Base-by-base conservation (phyloP, 306 rosid genomes). In the Lagenaria siceraria region DNA sequence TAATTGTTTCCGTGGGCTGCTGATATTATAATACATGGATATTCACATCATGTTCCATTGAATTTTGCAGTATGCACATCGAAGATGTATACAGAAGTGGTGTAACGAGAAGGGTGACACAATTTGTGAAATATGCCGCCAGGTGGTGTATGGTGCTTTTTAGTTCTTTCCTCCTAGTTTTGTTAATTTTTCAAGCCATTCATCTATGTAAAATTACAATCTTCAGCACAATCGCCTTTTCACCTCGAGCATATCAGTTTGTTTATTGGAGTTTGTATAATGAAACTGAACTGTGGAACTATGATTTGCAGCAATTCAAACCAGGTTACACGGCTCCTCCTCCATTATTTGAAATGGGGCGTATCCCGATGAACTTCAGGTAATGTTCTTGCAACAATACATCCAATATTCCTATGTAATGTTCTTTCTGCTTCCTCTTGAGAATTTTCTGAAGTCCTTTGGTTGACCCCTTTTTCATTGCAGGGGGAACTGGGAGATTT, bases 401-500 rank as follows among this genome's bases (percentile, higher is more conserved):
- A 24, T 71, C 24, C 1, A 1, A 46, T 17, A 8, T 51, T 71
- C 24, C 1, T 0, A 46, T 17, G 17, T 51, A 12, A 51, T 49
- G 42, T 49, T 72, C 6, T 4, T 33, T 49, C 40, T 10, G 25
- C 40, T 48, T 72, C 15, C 27, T 27, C 59, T 48, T 27, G 59
- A 72, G 60, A 71, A 27, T 24, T 35, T 70, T 10, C 27, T 8
- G 24, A 71, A 69, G 10, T 48, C 15, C 58, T 48, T 81, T 13
- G 52, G 18, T 36, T 65, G 72, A 65, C 9, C 74, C 64, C 78
- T 64, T 83, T 78, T 59, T 48, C 49, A 56, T 87, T 22, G 80
- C 84, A 96, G 99, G 86, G 98, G 98, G 78, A 90, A 96, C 80
- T 92, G 99, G 99, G 99, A 96, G 87, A 87, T 89, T 76, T 79